Evolutionary conservation across 805 yeast species (phyloP), one percentile per base, ranked within the genome.

Genomic region (Teunomyces gatunensis): DNA sequence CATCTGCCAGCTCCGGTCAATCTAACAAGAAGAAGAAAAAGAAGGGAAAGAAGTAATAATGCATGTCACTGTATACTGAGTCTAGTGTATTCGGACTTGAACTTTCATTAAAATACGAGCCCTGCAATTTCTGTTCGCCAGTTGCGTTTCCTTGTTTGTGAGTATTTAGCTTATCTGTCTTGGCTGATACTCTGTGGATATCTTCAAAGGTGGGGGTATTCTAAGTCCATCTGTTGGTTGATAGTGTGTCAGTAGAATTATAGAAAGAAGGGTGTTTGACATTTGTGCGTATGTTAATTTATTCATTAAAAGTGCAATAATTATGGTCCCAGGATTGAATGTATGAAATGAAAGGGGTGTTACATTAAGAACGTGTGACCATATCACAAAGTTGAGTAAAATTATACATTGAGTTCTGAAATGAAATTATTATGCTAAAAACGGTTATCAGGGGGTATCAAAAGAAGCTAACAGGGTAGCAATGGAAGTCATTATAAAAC

Each of bases 21-120:
- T 23, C 45, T 15, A 39, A 39, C 29, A 50, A 48, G 34, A 53
- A 53, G 50, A 53, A 49, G 47, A 51, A 49, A 43, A 51, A 53
- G 46, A 53, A 53, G 53, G 54, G 56, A 9, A 53, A 44, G 50
- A 51, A 49, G 52, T 53, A 47, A 13, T 23, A 37, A 37, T 37
- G 40, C 28, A 37, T 37, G n/a, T 21, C 10, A n/a, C 18, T 37
- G 40, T 37, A 37, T 23, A 21, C 20, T 37, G 18, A 23, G 34
- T 25, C 10, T 25, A 9, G 7, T 7, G 3, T 25, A 11, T 25
- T 25, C 4, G 27, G 27, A 9, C 11, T 25, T 15, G 18, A 5
- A 6, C 17, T 32, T 32, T n/a, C 4, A 13, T 13, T 4, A 7
- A 13, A 13, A 13, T n/a, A 9, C 17, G 18, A 32, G 34, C 34